Base-by-base conservation (phyloP, 495 filamentous ascomycete species). In the Aspergillus campestris region DNA sequence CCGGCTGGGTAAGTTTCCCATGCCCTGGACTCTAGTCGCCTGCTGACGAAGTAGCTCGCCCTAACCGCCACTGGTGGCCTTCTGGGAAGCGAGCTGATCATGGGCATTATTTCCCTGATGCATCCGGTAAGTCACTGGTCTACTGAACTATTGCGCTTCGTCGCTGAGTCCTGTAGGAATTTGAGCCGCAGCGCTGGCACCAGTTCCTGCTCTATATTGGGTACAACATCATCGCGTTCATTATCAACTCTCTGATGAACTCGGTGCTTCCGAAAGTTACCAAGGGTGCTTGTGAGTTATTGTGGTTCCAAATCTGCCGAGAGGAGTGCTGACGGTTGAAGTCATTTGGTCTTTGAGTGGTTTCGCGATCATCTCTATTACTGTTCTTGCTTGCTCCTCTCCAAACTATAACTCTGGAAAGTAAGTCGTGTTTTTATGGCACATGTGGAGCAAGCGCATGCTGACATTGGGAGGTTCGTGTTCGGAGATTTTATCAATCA, bases 181-280 rank as follows among this genome's bases (percentile, higher is more conserved):
- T 82, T 53, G 58, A 62, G 12, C 50, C 75, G 8, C 50, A 83
- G 48, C 53, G 75, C 11, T 86, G 82, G 83, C 85, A 89, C 53
- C 81, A 86, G 51, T 85, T 90, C 56, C 60, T 87, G 12, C 77
- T 88, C 24, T 88, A 88, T 57, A 71, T 85, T 42, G 80, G 51
- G 1, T 84, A 81, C 53, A 84, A 78, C 38, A 39, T 85, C 13
- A 59, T 72, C 8, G 79, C 77, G 1, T 82, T 86, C 34, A 32
- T 78, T 10, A 69, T 88, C 59, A 90, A 90, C 51, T 74, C 78
- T 3, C 80, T 87, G 42, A 67, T 73, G 50, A 87, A 82, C 44
- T 64, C 69, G 3, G 43, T 73, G 2, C 62, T 90, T 8, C 83
- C 84, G 5, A 64, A 75, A 7, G 70, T 90, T 40, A 87, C 81